Evolutionary conservation across 148 eudicot genomes (phyloP).

Genomic region (Chenopodium formosanum): DNA sequence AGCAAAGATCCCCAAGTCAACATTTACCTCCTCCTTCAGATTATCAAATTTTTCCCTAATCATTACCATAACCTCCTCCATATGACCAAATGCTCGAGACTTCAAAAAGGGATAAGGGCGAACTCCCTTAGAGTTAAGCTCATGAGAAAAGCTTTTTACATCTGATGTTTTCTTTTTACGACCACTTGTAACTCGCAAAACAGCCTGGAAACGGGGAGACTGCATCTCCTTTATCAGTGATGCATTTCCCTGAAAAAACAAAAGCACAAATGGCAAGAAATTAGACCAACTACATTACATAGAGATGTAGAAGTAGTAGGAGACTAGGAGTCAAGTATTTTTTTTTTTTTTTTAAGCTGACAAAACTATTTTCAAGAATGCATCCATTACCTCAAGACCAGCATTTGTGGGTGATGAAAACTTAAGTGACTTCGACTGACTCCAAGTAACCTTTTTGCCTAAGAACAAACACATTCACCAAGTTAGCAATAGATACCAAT

Average conservation of each 20-base stretch:
- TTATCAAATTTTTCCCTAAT: constrained; percentile 83
- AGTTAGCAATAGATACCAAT: constrained; percentile 10
- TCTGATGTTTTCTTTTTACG: constrained; percentile 75
- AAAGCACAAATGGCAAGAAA: constrained; percentile 25
- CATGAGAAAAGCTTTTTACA: constrained; percentile 97
- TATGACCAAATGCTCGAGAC: constrained; percentile 79
- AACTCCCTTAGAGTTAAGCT: constrained; percentile 97
- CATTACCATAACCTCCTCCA: constrained; percentile 88
- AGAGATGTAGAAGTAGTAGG: background rate
- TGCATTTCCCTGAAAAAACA: constrained; percentile 58
- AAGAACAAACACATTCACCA: constrained; percentile 23
- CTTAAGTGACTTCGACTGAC: constrained; percentile 65
- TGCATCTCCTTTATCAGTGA: constrained; percentile 88
- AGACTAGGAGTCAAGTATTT: too few species aligned
- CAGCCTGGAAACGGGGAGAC: constrained; percentile 93
- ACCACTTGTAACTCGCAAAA: constrained; percentile 81
- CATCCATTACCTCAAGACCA: constrained; percentile 58
- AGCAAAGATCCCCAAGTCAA: constrained; percentile 88
- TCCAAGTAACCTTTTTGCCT: constrained; percentile 70
- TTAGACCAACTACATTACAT: constrained; percentile 7
- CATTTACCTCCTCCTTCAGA: constrained; percentile 87
- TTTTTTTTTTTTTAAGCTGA: too few species aligned
- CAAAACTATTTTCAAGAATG: background rate
- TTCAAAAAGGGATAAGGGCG: constrained; percentile 88
- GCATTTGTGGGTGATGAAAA: constrained; percentile 39